These are phyloP conservation scores for Colletotrichum cordylinicola DNA, from an alignment of 2,329 filamentous ascomycete genomes.

Conservation along the genomic window DNA sequence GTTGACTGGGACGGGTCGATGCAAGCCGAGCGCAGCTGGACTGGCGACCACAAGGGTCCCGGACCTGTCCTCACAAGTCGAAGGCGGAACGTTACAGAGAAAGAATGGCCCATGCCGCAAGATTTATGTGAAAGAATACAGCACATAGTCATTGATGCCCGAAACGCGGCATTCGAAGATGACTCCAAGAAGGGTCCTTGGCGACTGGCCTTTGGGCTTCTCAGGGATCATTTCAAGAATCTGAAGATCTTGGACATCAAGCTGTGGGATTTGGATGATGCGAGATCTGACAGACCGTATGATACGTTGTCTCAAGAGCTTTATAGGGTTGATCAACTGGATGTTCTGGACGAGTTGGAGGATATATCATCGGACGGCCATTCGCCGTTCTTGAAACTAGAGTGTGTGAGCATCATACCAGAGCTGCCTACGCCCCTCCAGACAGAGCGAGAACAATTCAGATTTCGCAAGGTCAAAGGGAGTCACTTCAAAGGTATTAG, in stretches of 20 bases:
- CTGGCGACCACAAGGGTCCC: not conserved
- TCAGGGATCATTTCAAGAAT: accelerated
- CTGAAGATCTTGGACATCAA: not conserved
- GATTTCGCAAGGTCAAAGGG: accelerated
- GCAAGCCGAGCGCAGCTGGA: not conserved
- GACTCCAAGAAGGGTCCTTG: accelerated
- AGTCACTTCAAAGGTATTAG: accelerated
- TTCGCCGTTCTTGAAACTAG: accelerated
- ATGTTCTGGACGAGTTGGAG: not conserved
- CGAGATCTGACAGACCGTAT: not conserved
- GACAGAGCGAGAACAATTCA: accelerated
- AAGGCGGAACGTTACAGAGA: not conserved
- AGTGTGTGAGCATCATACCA: not conserved
- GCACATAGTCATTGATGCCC: not conserved
- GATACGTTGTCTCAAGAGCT: not conserved
- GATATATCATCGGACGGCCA: accelerated
- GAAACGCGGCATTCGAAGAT: not conserved
- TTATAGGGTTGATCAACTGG: not conserved
- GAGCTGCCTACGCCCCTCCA: accelerated
- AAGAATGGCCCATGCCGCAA: not conserved
- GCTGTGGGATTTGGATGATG: not conserved
- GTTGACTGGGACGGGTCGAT: not conserved
- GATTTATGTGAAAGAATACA: not conserved
- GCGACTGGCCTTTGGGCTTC: not conserved
- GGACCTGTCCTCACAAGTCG: not conserved